Evolutionary conservation across 345 rosid genomes (phyloP), one percentile per base, ranked within the genome.

Genomic region (Alliaria petiolata): DNA sequence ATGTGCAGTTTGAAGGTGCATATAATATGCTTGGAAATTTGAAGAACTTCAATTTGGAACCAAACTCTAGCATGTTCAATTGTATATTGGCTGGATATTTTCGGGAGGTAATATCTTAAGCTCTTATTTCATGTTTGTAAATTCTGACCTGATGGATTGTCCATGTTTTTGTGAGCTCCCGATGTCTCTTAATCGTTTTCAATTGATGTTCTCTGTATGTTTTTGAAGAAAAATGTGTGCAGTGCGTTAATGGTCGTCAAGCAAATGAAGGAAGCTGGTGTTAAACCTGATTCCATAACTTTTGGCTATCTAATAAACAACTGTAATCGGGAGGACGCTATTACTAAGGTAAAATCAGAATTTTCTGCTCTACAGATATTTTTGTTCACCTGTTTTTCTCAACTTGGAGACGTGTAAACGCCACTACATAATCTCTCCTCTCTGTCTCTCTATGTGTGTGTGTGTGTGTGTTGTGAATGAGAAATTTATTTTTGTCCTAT

Each of bases 251-350:
- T 22, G 81, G 92, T 88, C 61, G 76, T 87, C 58, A 77, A 81
- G 76, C 80, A 83, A 84, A 95, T 95, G 97, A 72, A 86, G 78
- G 66, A 26, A 49, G 97, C 82, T 49, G 82, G 61, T 49, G 81
- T 95, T 63, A 83, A 85, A 69, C 99, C 95, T 52, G 93, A 95
- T 82, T 71, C 90, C 69, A 81, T 70, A 46, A 89, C 97, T 65
- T 95, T 67, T 67, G 72, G 89, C 83, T 82, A 76, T 79, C 77
- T 95, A 50, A 86, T 95, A 78, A 70, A 62, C 57, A 86, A 82
- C 71, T 86, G 89, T 70, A 43, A 67, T 58, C 57, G 45, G 30
- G 90, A 83, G 82, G 84, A 85, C 59, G 75, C 81, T 72, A 84
- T 95, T 67, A 51, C 61, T 20, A 85, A 85, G 97, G 97, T 91